Evolutionary conservation across 2,329 filamentous ascomycete species (phyloP).

Genomic region (Penicillium verrucosum): DNA sequence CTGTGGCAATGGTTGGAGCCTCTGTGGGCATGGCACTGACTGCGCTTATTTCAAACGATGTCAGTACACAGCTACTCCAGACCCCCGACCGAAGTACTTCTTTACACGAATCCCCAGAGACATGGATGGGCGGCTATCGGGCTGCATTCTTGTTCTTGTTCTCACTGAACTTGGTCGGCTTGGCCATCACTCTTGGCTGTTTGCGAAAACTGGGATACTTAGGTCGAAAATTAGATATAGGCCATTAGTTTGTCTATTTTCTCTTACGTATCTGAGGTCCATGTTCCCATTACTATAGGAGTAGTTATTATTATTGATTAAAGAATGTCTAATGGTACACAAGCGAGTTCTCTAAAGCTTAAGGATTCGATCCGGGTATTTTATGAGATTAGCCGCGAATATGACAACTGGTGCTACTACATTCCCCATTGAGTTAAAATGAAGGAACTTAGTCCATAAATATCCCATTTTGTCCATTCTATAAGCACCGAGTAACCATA

Average conservation of each 20-base stretch:
- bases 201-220: slow-evolving; percentile 4
- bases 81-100: not conserved
- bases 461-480: not conserved
- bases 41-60: slow-evolving; percentile 2
- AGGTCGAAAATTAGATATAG: not conserved
- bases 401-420: not conserved
- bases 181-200: not conserved
- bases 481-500: slow-evolving; percentile 6
- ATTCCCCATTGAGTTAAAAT: not conserved
- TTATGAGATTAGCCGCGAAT: not conserved
- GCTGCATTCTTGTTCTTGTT: slow-evolving; percentile 7
- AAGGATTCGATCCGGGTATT: not conserved
- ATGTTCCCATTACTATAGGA: not conserved
- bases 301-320: not conserved
- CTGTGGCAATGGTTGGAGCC: slow-evolving; percentile 4
- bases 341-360: not conserved
- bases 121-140: slow-evolving; percentile 4
- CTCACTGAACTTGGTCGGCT: not conserved
- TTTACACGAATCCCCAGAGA: not conserved
- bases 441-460: not conserved
- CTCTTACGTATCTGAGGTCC: too few relatives aligned
- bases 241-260: not conserved
- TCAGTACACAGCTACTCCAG: not conserved
- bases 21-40: slow-evolving; percentile 3
- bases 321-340: not conserved